Base-by-base conservation (phyloP, 2,329 filamentous ascomycete genomes). In the Beauveria sp. region DNA sequence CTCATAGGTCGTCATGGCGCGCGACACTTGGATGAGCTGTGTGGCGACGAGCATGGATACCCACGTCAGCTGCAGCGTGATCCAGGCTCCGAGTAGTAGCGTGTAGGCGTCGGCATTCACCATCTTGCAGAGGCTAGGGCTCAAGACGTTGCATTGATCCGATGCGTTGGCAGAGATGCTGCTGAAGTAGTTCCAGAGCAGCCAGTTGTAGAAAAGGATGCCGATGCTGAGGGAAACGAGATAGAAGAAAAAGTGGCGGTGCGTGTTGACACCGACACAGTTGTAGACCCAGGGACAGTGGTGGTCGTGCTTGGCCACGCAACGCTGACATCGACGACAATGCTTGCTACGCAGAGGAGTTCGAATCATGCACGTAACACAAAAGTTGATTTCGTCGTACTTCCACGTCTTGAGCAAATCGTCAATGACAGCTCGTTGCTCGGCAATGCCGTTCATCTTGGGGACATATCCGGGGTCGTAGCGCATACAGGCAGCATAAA, bases 251-350 rank as follows among this genome's bases (percentile, higher is more conserved):
- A 99, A 99, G 68, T 97, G 93, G 16, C 95, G 88, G 70, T 98
- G 90, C 73, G 98, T 99, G 77, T 98, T 98, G 65, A 95, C 85
- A 49, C 91, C 95, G 48, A 99, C 85, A 69, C 95, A 99, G 75
- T 97, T 98, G 76, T 96, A 90, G 26, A 98, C 90, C 95, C 95
- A 99, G 0, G 95, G 95, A 70, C 95, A 99, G 72, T 99, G 95
- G 71, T 99, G 95, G 72, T 99, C 95, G 76, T 96, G 91, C 75
- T 96, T 96, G 60, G 93, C 92, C 60, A 99, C 90, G 73, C 95
- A 99, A 66, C 93, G 89, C 69, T 89, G 86, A 73, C 95, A 99
- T 64, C 90, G 84, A 71, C 88, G 89, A 77, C 95, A 99, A 76
- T 99, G 95, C 79, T 98, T 99, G 77, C 93, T 96, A 66, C 95